Base-by-base conservation (phyloP, 106 monocot genomes). In the Hemerocallis citrina region DNA sequence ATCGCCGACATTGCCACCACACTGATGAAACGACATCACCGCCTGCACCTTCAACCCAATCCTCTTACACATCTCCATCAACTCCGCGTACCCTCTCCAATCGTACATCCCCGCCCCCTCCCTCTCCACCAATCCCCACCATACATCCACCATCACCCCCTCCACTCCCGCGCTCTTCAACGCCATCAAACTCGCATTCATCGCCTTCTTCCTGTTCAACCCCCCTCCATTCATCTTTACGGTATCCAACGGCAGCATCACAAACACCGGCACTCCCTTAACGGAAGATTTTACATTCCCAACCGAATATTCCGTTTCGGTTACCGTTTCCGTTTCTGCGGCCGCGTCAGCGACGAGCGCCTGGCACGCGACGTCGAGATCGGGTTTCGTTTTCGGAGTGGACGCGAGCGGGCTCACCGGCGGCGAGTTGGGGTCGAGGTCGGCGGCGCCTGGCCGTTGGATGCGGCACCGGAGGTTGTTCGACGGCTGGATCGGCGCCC, bases 21-120 rank as follows among this genome's bases (percentile, higher is more conserved):
- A 95, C 76, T 81, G 81, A 65, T 95, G 95, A 75, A 95, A 95
- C 31, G 95, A 95, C 95, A 95, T 95, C 12, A 95, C 89, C 34
- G 86, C 86, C 81, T 95, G 95, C 55, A 89, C 86, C 69, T 95
- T 95, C 43, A 95, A 74, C 7, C 86, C 89, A 30, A 68, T 44
- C 34, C 68, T 48, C 22, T 29, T 35, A 12, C 74, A 83, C 82
- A 89, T 78, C 47, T 86, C 78, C 81, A 84, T 69, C 27, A 95
- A 72, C 38, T 86, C 82, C 42, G 44, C 42, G 71, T 89, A 95
- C 6, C 86, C 83, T 31, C 41, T 56, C 85, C 85, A 95, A 27
- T 84, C 77, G 67, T 95, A 95, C 45, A 63, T 65, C 34, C 75
- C 75, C 15, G 95, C 83, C 22, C 62, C 42, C 22, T 86, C 89